Evolutionary conservation across 2,329 filamentous ascomycete genomes (phyloP), one percentile per base, ranked within the genome.

Genomic region (Dactylonectria estremocensis): DNA sequence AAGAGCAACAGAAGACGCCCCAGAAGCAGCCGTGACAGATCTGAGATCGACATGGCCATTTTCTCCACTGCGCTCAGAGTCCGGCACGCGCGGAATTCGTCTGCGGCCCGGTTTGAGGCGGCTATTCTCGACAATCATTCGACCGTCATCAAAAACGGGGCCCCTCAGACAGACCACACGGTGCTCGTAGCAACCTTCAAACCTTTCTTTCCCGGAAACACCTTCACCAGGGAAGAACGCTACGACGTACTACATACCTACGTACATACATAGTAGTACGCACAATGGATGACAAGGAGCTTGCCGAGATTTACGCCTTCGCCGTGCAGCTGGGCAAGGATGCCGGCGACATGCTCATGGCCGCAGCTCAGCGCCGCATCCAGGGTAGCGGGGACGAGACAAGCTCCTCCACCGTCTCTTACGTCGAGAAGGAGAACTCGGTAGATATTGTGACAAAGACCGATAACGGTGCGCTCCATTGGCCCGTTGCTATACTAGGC

Each of bases 371-470:
- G 61, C 64, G 70, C 37, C 73, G 77, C 28, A 75, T 79, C 7
- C 62, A 76, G 14, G 76, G 72, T n/a, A 52, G 57, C 33, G 64
- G 59, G n/a, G 35, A 52, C 33, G 45, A 53, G 28, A 58, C 64
- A 13, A 53, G 66, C 2, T 72, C 73, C 0, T 66, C 69, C 2
- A 70, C 64, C 2, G 74, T 76, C 8, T 61, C 69, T 5, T 78
- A 77, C 64, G 71, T 74, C 24, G 91, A 94, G 80, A 95, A 95
- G 78, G 90, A 93, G 71, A 94, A 89, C 76, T 87, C 92, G 1
- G 92, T 95, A 11, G 93, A 95, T 77, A 88, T 95, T 69, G 92
- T 95, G 20, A 95, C 92, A 10, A 89, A 94, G 80, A 92, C 91
- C 1, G 92, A 95, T 77, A 87, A 92, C 80, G 90, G 91, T 92